Conservation (phyloP, 2,329 filamentous ascomycete genomes). For the Blastomyces parvus region DNA sequence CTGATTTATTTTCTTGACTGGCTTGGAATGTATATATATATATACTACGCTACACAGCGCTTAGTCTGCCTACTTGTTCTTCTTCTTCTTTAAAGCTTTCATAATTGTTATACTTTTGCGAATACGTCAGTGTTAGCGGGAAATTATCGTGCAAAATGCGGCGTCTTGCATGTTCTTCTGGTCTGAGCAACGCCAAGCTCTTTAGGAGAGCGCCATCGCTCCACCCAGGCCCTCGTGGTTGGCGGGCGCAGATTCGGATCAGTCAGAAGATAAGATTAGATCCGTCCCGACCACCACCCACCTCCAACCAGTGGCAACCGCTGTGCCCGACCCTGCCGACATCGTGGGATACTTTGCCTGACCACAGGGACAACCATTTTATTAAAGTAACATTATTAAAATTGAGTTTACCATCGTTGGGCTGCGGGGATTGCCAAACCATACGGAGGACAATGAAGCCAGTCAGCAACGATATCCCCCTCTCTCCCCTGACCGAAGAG, state of each 20-base stretch:
- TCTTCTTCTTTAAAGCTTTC: background rate
- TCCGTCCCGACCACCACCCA: conserved; percentile 6
- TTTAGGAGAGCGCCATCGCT: too few relatives aligned
- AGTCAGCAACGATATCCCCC: background rate
- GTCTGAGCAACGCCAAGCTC: background rate
- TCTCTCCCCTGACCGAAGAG: background rate
- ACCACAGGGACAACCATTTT: too few relatives aligned
- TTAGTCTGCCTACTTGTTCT: background rate
- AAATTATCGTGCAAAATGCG: background rate
- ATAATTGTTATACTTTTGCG: background rate
- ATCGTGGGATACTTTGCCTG: too few relatives aligned
- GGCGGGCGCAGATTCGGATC: conserved; percentile 4
- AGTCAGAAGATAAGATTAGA: conserved; percentile 14
- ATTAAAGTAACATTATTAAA: background rate
- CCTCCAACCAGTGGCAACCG: background rate
- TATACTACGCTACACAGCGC: background rate
- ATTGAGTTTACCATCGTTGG: background rate
- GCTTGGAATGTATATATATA: background rate
- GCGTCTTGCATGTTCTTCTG: background rate
- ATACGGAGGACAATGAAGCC: background rate
- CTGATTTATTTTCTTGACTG: background rate
- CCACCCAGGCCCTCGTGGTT: background rate
- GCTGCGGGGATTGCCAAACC: background rate
- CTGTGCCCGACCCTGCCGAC: too few relatives aligned
- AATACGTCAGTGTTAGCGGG: background rate